These are phyloP conservation scores for Phaeomoniella chlamydospora DNA, from an alignment of 2,329 filamentous ascomycete species.

Conservation along the genomic window DNA sequence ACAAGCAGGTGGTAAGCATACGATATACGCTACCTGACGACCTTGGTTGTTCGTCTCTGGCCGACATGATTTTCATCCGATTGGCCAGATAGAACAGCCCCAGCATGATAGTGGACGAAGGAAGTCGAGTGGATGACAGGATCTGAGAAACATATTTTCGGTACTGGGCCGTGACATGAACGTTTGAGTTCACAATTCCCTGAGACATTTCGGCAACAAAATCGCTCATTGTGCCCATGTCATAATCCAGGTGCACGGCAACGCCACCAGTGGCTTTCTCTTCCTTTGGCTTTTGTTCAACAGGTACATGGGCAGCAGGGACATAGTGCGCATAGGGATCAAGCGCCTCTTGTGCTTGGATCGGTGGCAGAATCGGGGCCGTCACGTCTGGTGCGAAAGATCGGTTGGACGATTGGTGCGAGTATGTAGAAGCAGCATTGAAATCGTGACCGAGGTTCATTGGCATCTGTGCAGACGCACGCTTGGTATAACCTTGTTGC, in stretches of 20 bases:
- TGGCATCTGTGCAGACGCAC: conserved; percentile 4
- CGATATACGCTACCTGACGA: conserved; percentile 65
- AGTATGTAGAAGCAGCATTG: conserved; percentile 5
- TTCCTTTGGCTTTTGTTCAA: conserved; percentile 34
- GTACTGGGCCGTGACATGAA: conserved; percentile 56
- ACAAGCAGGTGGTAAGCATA: conserved; percentile 68
- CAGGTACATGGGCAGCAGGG: conserved; percentile 22
- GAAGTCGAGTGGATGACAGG: conserved; percentile 74
- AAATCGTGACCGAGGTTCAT: conserved; percentile 8
- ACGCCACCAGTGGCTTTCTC: conserved; percentile 69
- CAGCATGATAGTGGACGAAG: conserved; percentile 79
- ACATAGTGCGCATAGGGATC: conserved; percentile 26
- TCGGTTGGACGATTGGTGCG: conserved; percentile 4
- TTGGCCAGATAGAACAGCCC: conserved; percentile 82
- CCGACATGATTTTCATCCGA: conserved; percentile 61
- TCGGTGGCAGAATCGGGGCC: conserved; percentile 23
- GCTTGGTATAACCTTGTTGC: conserved; percentile 5
- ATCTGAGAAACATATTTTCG: conserved; percentile 88
- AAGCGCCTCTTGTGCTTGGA: conserved; percentile 22
- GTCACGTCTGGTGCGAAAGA: conserved; percentile 12
- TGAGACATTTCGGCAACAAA: conserved; percentile 85
- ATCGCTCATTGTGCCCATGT: conserved; percentile 90
- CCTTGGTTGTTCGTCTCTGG: conserved; percentile 37
- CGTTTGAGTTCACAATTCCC: conserved; percentile 51
- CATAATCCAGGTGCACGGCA: conserved; percentile 87